A percentile compares a stretch with the other conserved stretches of the same genome.
phyloP scores from a whole-genome alignment of 305 asterid species.

The Rubia balearica region DNA sequence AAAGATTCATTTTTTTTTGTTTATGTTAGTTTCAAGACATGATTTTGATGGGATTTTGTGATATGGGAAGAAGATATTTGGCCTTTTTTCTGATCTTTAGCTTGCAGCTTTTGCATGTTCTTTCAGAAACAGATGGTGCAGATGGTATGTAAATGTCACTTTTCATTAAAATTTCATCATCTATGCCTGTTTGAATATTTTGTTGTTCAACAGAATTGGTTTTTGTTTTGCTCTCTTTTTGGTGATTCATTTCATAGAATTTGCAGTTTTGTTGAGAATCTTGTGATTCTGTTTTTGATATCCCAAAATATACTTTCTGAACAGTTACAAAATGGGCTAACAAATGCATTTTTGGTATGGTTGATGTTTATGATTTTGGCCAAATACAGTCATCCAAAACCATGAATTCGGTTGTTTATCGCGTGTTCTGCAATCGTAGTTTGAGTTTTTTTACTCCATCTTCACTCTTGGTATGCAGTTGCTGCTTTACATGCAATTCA shows the following conservation, averaged over 20 bases:
- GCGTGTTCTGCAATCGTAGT: neutral
- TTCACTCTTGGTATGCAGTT: conserved; percentile 34
- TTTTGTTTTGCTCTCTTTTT: neutral
- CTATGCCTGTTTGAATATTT: neutral
- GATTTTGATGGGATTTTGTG: conserved; percentile 17
- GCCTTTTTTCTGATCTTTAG: conserved; percentile 32
- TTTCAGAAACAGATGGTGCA: conserved; percentile 35
- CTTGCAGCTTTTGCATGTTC: conserved; percentile 26
- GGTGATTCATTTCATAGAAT: neutral
- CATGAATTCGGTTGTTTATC: neutral
- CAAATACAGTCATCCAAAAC: neutral
- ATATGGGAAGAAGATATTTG: conserved; percentile 35
- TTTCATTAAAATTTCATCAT: neutral
- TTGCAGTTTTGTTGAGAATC: neutral
- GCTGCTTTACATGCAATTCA: conserved; percentile 53
- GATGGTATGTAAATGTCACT: conserved; percentile 43
- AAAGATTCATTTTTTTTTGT: neutral
- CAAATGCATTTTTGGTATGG: neutral
- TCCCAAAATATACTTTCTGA: neutral
- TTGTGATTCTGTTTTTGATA: neutral
- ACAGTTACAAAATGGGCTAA: neutral
- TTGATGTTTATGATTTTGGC: neutral
- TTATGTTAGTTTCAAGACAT: neutral
- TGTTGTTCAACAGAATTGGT: neutral
- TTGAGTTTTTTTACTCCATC: neutral